These are phyloP conservation scores for Mycena leptocephala DNA, from an alignment of 768 basidiomycete species.

Conservation along the genomic window DNA sequence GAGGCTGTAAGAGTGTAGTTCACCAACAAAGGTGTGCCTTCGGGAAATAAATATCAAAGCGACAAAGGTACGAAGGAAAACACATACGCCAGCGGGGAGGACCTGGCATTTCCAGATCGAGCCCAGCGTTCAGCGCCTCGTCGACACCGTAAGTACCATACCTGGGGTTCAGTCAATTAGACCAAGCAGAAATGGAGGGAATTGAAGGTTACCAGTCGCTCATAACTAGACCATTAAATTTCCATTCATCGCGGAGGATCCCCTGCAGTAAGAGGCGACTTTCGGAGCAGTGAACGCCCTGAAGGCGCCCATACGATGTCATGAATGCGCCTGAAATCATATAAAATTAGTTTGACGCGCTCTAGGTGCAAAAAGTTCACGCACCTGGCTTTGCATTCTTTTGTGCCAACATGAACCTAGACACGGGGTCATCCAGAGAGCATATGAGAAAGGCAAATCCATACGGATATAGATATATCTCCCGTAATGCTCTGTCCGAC, in stretches of 20 bases:
- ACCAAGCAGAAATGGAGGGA: background rate
- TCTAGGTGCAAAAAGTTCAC: background rate
- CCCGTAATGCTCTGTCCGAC: conserved; percentile 77
- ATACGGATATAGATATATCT: conserved; percentile 82
- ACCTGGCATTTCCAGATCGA: conserved; percentile 88
- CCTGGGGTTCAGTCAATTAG: conserved; percentile 54
- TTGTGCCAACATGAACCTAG: conserved; percentile 81
- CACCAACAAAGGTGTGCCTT: conserved; percentile 43
- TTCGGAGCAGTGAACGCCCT: conserved; percentile 82
- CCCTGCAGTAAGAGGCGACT: conserved; percentile 71
- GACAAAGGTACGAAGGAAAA: background rate
- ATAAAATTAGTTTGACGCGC: background rate
- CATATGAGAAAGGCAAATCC: conserved; percentile 34
- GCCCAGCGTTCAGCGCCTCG: conserved; percentile 78
- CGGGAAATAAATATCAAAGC: background rate
- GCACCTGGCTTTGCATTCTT: conserved; percentile 67
- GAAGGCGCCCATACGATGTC: conserved; percentile 82
- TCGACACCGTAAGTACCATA: conserved; percentile 83
- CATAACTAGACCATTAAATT: conserved; percentile 79
- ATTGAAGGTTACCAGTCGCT: conserved; percentile 77
- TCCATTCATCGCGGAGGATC: conserved; percentile 84
- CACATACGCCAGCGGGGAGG: conserved; percentile 78
- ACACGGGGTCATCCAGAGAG: background rate
- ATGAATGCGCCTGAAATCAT: conserved; percentile 64
- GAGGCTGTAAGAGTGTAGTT: conserved; percentile 61